Conservation (phyloP, 2,329 filamentous ascomycete species). For the Stachybotrys elegans region DNA sequence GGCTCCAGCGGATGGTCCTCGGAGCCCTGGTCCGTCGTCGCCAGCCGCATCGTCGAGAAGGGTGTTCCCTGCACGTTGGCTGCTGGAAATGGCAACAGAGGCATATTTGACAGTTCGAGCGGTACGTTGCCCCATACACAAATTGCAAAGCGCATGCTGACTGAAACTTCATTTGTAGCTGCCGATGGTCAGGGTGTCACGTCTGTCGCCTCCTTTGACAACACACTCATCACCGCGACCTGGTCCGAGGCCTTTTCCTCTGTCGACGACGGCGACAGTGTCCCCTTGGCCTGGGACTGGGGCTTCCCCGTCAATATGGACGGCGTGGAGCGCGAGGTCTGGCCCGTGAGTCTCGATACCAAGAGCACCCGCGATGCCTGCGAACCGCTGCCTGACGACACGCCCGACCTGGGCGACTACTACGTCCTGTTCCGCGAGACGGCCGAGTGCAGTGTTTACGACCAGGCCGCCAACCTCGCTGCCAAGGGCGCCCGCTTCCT, state of each 20-base stretch:
- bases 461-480: slow-evolving; percentile 28
- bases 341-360: background rate
- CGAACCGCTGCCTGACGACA: slow-evolving; percentile 32
- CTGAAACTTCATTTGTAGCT: slow-evolving; percentile 19
- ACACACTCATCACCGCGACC: slow-evolving; percentile 31
- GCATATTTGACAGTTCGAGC: background rate
- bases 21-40: background rate
- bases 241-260: slow-evolving; percentile 29
- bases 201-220: slow-evolving; percentile 39
- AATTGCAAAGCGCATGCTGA: no score
- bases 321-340: background rate
- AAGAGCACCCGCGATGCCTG: background rate
- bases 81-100: background rate
- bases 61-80: background rate
- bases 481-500: slow-evolving; percentile 48
- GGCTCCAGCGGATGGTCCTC: background rate
- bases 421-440: slow-evolving; percentile 48
- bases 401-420: slow-evolving; percentile 45
- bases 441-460: background rate
- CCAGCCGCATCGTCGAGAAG: background rate
- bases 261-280: slow-evolving; percentile 14
- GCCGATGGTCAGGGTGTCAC: slow-evolving; percentile 35
- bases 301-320: background rate
- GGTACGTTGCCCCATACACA: background rate
- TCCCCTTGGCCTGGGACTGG: background rate